Conservation (phyloP, 768 basidiomycete genomes). For the Cantharellus anzutake region DNA sequence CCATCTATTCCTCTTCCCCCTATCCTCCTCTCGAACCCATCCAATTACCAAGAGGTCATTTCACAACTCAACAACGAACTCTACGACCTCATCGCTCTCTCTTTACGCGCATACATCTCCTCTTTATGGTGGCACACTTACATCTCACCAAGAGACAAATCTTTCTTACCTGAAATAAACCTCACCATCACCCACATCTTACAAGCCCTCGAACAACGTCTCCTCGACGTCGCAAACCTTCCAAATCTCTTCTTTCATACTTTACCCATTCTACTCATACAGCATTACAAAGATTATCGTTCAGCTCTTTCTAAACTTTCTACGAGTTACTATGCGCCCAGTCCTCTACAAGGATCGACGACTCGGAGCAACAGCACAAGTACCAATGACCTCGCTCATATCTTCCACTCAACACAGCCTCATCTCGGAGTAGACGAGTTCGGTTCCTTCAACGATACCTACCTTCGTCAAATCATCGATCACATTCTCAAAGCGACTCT, state of each 20-base stretch:
- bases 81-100: slow-evolving; percentile 65
- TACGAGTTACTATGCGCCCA: slow-evolving; percentile 49
- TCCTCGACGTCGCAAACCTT: slow-evolving; percentile 31
- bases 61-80: slow-evolving; percentile 46
- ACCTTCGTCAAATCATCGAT: slow-evolving; percentile 64
- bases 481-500: slow-evolving; percentile 53
- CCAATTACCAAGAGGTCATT: slow-evolving; percentile 12
- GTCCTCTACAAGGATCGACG: background rate
- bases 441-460: slow-evolving; percentile 44
- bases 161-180: slow-evolving; percentile 56
- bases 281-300: slow-evolving; percentile 66
- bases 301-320: slow-evolving; percentile 39
- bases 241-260: slow-evolving; percentile 40
- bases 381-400: slow-evolving; percentile 24
- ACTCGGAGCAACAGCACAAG: background rate
- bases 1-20: background rate
- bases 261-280: slow-evolving; percentile 43
- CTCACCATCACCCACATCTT: slow-evolving; percentile 37
- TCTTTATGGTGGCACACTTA: slow-evolving; percentile 61
- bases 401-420: slow-evolving; percentile 70
- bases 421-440: slow-evolving; percentile 61
- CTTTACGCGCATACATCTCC: slow-evolving; percentile 56
- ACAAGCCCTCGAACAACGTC: slow-evolving; percentile 38
- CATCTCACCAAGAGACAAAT: slow-evolving; percentile 65
- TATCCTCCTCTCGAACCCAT: background rate